Evolutionary conservation across 2,329 filamentous ascomycete genomes (phyloP), one percentile per base, ranked within the genome.

Genomic region (Diaporthe velutina): DNA sequence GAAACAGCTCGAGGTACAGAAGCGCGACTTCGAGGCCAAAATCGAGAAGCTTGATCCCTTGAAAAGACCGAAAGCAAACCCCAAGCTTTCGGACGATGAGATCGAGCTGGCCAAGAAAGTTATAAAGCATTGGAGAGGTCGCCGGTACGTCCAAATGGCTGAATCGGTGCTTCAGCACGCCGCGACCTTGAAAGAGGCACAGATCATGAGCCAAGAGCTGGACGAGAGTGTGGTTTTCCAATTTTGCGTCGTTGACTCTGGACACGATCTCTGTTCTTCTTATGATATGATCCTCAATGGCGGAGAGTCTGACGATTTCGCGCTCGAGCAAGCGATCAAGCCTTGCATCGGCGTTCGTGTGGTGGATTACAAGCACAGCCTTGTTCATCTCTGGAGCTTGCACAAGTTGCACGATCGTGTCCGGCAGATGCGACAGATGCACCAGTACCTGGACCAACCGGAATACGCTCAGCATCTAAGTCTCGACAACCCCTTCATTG

Each of bases 271-370:
- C 78, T 96, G 94, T 79, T 99, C 97, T 4, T 98, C 96, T 0
- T 99, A 99, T 84, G 97, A 99, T 83, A 93, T 99, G 84, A 95
- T 98, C 4, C 88, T 99, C 55, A 98, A 98, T 80, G 96, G 95
- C 28, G 92, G 93, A 13, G 96, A 98, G 82, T 95, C 96, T 33
- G 91, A 93, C 75, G 96, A 98, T 80, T 87, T 93, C 42, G 92
- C 93, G 25, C 89, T 99, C 9, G 95, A 98, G 75, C 91, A 93
- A 77, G 91, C 94, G 1, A 90, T 90, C 60, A 98, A 98, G 83
- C 97, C 97, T 4, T 98, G 96, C 83, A 92, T 98, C 58, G 96
- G 93, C 1, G 91, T 98, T 22, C 91, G 97, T 38, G 94, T 98
- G 30, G 92, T 98, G 76, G 96, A 99, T 84, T 98, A 96, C 86